These are phyloP conservation scores for Euphorbia tirucalli DNA, from an alignment of 345 rosid species.

Conservation along the genomic window DNA sequence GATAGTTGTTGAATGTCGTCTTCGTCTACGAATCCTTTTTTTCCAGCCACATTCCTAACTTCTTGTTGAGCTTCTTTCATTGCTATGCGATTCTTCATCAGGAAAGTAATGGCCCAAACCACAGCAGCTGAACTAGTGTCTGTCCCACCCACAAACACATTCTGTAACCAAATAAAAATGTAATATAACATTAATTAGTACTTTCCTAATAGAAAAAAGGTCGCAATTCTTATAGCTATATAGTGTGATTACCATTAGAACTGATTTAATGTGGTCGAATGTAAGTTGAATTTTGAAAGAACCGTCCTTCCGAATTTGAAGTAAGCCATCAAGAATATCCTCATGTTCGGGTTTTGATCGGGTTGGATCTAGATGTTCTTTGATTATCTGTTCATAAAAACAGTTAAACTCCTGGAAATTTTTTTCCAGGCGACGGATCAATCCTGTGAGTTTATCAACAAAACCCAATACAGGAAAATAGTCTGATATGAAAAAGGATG, in stretches of 20 bases:
- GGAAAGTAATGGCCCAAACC: background rate
- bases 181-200: too few species aligned
- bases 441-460: background rate
- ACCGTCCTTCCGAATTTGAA: slow-evolving; percentile 6
- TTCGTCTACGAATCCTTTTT: slow-evolving; percentile 10
- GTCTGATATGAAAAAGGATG: background rate
- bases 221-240: background rate
- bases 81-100: background rate
- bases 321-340: slow-evolving; percentile 33
- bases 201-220: background rate
- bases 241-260: slow-evolving; percentile 14
- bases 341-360: background rate
- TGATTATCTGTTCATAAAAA: background rate
- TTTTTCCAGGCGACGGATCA: background rate
- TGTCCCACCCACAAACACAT: background rate
- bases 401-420: background rate
- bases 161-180: background rate
- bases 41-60: background rate
- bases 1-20: slow-evolving; percentile 1
- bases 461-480: background rate
- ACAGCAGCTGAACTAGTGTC: background rate
- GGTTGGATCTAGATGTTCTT: background rate
- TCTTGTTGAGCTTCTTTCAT: background rate
- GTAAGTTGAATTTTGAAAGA: slow-evolving; percentile 8
- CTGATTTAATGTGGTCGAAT: slow-evolving; percentile 15